Evolutionary conservation across 2,329 filamentous ascomycete genomes (phyloP), one percentile per base, ranked within the genome.

Genomic region (Fusarium torreyae): DNA sequence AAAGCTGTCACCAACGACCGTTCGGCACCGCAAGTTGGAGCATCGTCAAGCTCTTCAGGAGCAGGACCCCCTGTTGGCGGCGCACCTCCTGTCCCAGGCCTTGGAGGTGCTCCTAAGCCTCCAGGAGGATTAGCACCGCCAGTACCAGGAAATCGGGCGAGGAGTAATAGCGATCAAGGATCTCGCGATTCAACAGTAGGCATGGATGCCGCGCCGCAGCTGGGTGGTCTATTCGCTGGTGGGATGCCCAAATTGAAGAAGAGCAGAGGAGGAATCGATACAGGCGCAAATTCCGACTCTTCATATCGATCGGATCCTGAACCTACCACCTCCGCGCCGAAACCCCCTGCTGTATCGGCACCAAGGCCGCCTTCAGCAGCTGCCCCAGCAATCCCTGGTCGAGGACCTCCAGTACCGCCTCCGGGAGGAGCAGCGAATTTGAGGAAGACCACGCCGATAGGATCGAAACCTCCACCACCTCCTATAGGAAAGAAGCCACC

Each of bases 171-270:
- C 78, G 94, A 97, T 74, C 87, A 88, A 53, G 86, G 85, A 20
- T 84, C 85, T 45, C 81, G 82, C 66, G 81, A 85, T 42, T 77
- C 77, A 14, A 71, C 80, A 18, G 73, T 77, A 20, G 81, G 81
- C 3, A 80, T 86, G 71, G 87, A 91, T 22, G 80, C 88, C 20
- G 88, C 93, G 48, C 94, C 94, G 13, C 95, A 98, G 77, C 80
- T 98, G 13, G 95, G 85, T 31, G 96, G 96, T 2, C 80, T 99
- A 26, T 97, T 99, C 77, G 94, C 93, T 2, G 94, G 94, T 36
- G 96, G 95, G 38, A 98, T 98, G 88, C 96, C 96, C 4, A 98
- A 98, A 82, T 79, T 99, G 75, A 92, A 93, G 79, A 98, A 97
- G 83, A 87, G 91, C 6, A 92, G 91, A 5, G 92, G 94, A 57